Evolutionary conservation across 306 rosid species (phyloP).

Genomic region (Cucumis hystrix): DNA sequence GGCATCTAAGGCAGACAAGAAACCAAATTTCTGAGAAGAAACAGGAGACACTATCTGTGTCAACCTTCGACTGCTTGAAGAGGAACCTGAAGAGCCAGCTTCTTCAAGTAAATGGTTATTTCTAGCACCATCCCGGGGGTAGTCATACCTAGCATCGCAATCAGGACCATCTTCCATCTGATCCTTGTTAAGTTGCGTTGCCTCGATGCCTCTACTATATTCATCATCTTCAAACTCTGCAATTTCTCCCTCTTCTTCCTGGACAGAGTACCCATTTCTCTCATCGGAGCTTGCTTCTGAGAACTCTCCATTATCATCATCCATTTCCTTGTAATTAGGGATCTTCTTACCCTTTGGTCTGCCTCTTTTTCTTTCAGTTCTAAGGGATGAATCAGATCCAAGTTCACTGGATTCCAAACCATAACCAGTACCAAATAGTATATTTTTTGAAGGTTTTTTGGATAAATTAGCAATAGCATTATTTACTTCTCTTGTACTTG

Average conservation of each 20-base stretch:
- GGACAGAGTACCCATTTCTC: constrained; percentile 62
- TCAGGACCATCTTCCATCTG: constrained; percentile 45
- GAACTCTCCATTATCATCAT: constrained; percentile 67
- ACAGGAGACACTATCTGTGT: constrained; percentile 41
- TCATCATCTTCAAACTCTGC: constrained; percentile 85
- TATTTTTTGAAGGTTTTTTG: constrained; percentile 59
- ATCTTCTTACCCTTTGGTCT: constrained; percentile 61
- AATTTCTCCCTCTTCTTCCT: constrained; percentile 80
- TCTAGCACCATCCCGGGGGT: constrained; percentile 38
- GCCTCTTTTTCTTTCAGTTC: constrained; percentile 69
- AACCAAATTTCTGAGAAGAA: constrained; percentile 87
- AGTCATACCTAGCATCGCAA: constrained; percentile 44
- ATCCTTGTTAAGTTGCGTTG: constrained; percentile 42
- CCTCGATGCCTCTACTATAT: constrained; percentile 52
- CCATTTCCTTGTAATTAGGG: constrained; percentile 75
- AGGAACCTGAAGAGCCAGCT: constrained; percentile 69
- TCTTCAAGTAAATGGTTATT: constrained; percentile 46
- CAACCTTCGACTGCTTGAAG: constrained; percentile 56
- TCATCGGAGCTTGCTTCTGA: constrained; percentile 87
- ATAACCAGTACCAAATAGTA: constrained; percentile 37
- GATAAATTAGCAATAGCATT: constrained; percentile 59
- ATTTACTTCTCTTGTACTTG: constrained; percentile 66
- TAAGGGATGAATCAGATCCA: constrained; percentile 57
- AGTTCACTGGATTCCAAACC: constrained; percentile 52
- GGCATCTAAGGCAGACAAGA: constrained; percentile 74